phyloP scores from a whole-genome alignment of 495 filamentous ascomycete species.

The Daldinia vernicosa region DNA sequence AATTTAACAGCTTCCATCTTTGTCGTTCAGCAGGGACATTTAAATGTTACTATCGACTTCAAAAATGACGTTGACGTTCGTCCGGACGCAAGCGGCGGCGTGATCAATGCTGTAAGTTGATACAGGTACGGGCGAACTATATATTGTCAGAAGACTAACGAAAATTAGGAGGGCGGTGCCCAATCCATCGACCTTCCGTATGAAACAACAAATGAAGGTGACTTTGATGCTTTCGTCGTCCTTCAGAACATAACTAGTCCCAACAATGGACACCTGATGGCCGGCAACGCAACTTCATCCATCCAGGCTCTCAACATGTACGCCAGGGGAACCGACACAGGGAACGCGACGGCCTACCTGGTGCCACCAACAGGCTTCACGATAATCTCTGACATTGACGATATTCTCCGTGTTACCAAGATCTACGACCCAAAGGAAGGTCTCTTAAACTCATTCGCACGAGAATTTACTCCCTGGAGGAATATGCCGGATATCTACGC shows the following conservation, averaged over 20 bases:
- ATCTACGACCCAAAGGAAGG: constrained; percentile 79
- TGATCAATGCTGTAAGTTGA: constrained; percentile 48
- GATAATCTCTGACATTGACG: constrained; percentile 78
- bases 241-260: constrained; percentile 60
- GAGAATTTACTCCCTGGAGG: constrained; percentile 73
- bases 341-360: constrained; percentile 80
- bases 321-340: constrained; percentile 66
- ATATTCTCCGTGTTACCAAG: constrained; percentile 83
- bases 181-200: constrained; percentile 66
- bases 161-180: constrained; percentile 54
- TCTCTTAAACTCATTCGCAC: constrained; percentile 78
- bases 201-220: constrained; percentile 68
- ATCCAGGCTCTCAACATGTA: constrained; percentile 75
- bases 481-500: constrained; percentile 81
- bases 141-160: constrained; percentile 1
- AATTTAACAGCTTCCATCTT: constrained; percentile 78
- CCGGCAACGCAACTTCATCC: constrained; percentile 67
- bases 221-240: constrained; percentile 73
- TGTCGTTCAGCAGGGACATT: constrained; percentile 71
- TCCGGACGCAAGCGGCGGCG: constrained; percentile 46
- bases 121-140: neutral
- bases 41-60: constrained; percentile 70
- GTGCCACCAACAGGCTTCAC: constrained; percentile 73
- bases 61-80: constrained; percentile 55
- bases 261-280: constrained; percentile 55